A percentile compares a stretch with the other conserved stretches of the same genome.
These are phyloP conservation scores for Scedosporium minutisporum DNA, from an alignment of 2,329 filamentous ascomycete genomes.

Conservation along the genomic window DNA sequence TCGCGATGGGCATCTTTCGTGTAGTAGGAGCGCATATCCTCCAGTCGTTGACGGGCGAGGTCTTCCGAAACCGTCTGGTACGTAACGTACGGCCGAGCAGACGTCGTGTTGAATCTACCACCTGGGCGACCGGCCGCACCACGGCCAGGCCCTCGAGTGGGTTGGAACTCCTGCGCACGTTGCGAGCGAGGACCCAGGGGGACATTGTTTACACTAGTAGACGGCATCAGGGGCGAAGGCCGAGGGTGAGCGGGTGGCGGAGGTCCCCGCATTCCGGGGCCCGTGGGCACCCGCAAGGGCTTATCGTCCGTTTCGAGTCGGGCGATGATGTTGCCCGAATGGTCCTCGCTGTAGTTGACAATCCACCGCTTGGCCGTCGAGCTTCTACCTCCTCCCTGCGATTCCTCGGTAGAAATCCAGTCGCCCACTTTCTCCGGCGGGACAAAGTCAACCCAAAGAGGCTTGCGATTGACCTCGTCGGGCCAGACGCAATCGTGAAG, in stretches of 20 bases:
- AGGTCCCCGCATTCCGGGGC: conserved; percentile 8
- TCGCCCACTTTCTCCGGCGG: conserved; percentile 61
- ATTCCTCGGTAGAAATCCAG: conserved; percentile 66
- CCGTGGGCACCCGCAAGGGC: conserved; percentile 2
- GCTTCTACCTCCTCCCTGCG: conserved; percentile 30
- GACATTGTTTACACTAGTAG: conserved; percentile 22
- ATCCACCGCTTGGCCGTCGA: conserved; percentile 51
- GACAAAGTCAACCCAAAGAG: conserved; percentile 82
- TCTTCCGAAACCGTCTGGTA: conserved; percentile 53
- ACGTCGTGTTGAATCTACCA: conserved; percentile 21
- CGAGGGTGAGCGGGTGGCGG: conserved; percentile 11
- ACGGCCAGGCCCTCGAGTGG: conserved; percentile 7
- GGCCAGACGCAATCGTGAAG: conserved; percentile 80
- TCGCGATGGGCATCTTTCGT: conserved; percentile 29
- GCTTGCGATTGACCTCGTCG: conserved; percentile 72
- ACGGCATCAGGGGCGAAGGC: conserved; percentile 11
- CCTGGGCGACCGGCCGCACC: background rate
- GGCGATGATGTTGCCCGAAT: conserved; percentile 45
- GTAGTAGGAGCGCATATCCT: conserved; percentile 41
- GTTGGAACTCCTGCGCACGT: conserved; percentile 11
- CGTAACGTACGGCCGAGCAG: conserved; percentile 29
- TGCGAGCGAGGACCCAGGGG: conserved; percentile 26
- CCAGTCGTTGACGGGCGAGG: conserved; percentile 55
- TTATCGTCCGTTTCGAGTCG: conserved; percentile 29
- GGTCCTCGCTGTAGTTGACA: conserved; percentile 55